Percentiles rank a stretch among this genome's conserved stretches.
phyloP scores from a whole-genome alignment of 2,329 filamentous ascomycete species.

The Pseudogymnoascus verrucosus region DNA sequence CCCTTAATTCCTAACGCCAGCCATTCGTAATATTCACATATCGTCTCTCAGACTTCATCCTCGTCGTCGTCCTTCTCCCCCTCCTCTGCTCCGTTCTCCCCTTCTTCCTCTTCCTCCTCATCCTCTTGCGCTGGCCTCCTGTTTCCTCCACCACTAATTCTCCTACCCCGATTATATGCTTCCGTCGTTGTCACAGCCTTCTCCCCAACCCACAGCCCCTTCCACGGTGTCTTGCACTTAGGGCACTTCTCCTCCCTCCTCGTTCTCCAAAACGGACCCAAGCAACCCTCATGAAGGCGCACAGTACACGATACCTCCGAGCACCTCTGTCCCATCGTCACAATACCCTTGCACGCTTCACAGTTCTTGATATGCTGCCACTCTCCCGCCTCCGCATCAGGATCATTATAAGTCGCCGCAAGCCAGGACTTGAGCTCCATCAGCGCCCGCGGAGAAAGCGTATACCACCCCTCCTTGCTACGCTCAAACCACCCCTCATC shows the following conservation, averaged over 20 bases:
- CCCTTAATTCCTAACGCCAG: background rate
- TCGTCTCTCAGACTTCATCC: background rate
- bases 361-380: conserved; percentile 78
- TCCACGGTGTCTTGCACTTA: conserved; percentile 46
- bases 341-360: conserved; percentile 78
- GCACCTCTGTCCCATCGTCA: conserved; percentile 79
- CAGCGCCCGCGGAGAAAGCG: conserved; percentile 65
- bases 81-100: conserved; percentile 10
- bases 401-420: conserved; percentile 76
- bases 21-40: background rate
- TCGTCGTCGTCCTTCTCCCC: conserved; percentile 10
- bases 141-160: conserved; percentile 12
- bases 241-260: conserved; percentile 56
- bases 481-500: conserved; percentile 79
- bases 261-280: conserved; percentile 63
- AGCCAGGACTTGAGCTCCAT: conserved; percentile 83
- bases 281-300: conserved; percentile 71
- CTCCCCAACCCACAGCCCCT: conserved; percentile 28
- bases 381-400: conserved; percentile 44
- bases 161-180: conserved; percentile 6
- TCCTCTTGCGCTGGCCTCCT: conserved; percentile 11
- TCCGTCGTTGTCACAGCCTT: conserved; percentile 24
- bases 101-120: conserved; percentile 16
- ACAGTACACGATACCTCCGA: conserved; percentile 56
- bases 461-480: conserved; percentile 64